Evolutionary conservation across 2,329 filamentous ascomycete species (phyloP), one percentile per base, ranked within the genome.

Genomic region (Alternaria rosae): DNA sequence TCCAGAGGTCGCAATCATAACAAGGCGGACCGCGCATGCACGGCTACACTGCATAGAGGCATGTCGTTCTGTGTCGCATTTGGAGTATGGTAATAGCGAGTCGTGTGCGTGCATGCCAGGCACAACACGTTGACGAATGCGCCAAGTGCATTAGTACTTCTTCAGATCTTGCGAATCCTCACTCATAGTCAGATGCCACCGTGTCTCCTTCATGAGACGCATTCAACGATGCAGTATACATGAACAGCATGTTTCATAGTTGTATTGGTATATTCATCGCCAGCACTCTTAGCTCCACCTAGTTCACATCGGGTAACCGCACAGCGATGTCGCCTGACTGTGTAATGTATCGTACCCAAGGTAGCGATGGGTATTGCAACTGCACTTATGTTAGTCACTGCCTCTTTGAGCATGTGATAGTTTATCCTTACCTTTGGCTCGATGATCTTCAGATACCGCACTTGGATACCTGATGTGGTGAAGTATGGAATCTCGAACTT

Each of bases 401-500:
- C 8, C 5, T 15, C 4, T 10, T 35, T 1, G 3, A 9, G 7
- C 5, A 6, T 21, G 20, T 9, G 12, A 25, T 35, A 4, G 5
- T 12, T n/a, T n/a, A 9, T 3, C 38, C 88, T 75, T 84, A 97
- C 94, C 92, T 99, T 99, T 48, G 95, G 95, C 82, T 99, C 95
- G 67, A 97, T 98, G 76, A 99, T 99, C 87, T 99, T 99, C 80
- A 99, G 82, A 80, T 99, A 99, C 75, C 95, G 89, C 74, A 99
- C 95, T 81, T 99, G 96, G 71, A 99, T 99, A 68, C 95, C 95
- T 82, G 92, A 96, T 4, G 96, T 99, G n/a, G 95, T 99, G 79
- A 99, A 99, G 82, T 99, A 99, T n/a, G 95, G 95, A 77, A 99
- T 99, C 84, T 99, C 95, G 79, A 99, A 99, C 84, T 99, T 99